Evolutionary conservation across 1,284 basidiomycete species (phyloP).

Genomic region (Ustilago tritici): DNA sequence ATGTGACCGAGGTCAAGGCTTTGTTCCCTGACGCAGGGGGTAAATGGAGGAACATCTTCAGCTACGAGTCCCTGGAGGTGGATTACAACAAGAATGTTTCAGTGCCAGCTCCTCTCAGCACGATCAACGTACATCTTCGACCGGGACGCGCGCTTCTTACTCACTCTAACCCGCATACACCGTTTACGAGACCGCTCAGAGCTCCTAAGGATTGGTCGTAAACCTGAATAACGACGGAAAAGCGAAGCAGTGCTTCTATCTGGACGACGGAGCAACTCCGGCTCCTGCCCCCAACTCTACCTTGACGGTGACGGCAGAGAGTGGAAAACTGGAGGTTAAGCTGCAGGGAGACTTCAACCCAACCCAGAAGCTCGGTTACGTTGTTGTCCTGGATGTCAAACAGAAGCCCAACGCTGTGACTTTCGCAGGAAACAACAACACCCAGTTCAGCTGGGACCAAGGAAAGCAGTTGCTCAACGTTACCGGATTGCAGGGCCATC

Average conservation of each 20-base stretch:
- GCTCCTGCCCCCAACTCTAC: conserved; percentile 39
- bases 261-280: conserved; percentile 75
- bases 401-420: conserved; percentile 41
- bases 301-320: conserved; percentile 24
- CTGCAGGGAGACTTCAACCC: conserved; percentile 72
- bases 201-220: conserved; percentile 43
- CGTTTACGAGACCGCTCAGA: conserved; percentile 41
- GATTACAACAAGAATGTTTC: conserved; percentile 71
- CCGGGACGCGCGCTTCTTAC: conserved; percentile 46
- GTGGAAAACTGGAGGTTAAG: conserved; percentile 9
- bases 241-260: conserved; percentile 75
- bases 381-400: conserved; percentile 73
- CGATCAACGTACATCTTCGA: conserved; percentile 58
- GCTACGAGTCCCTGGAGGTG: conserved; percentile 74
- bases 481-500: conserved; percentile 36
- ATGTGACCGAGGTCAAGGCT: conserved; percentile 64
- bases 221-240: conserved; percentile 72
- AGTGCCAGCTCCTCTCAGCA: conserved; percentile 69
- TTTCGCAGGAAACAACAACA: conserved; percentile 6
- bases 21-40: conserved; percentile 53
- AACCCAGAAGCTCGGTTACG: conserved; percentile 71
- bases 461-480: conserved; percentile 45
- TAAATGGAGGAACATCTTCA: conserved; percentile 81
- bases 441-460: conserved; percentile 35
- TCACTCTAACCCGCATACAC: conserved; percentile 49